These are phyloP conservation scores for Penicillium antarcticum DNA, from an alignment of 495 filamentous ascomycete genomes.

Conservation along the genomic window DNA sequence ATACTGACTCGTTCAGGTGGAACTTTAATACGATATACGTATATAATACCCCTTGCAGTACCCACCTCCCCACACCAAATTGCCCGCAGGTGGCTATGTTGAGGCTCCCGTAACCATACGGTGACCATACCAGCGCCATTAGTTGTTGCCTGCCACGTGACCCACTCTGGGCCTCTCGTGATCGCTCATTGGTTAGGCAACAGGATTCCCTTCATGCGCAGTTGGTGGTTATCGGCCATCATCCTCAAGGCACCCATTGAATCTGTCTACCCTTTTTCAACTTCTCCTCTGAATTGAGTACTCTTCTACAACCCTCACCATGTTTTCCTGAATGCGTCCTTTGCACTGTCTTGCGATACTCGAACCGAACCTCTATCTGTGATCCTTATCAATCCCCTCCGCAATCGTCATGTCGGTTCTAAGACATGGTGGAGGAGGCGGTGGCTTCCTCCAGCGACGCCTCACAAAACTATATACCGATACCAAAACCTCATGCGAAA, in stretches of 20 bases:
- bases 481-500: constrained; percentile 85
- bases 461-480: constrained; percentile 89
- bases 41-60: too few species aligned
- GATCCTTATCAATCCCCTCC: constrained; percentile 23
- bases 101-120: neutral
- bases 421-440: constrained; percentile 42
- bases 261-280: neutral
- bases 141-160: constrained; percentile 39
- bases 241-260: constrained; percentile 24
- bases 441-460: constrained; percentile 56
- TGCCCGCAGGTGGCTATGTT: too few species aligned
- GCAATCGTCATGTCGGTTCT: constrained; percentile 44
- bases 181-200: constrained; percentile 49
- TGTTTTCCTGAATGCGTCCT: constrained; percentile 11
- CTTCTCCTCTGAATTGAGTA: constrained; percentile 4
- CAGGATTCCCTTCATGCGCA: constrained; percentile 40
- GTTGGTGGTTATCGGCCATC: constrained; percentile 24
- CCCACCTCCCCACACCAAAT: too few species aligned
- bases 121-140: neutral
- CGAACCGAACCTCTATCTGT: constrained; percentile 12
- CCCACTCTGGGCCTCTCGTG: constrained; percentile 1
- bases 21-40: neutral
- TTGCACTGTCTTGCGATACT: neutral
- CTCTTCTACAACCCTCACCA: constrained; percentile 10
- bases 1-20: neutral